These are phyloP conservation scores for Scheffersomyces cryptocercus DNA, from an alignment of 1,139 yeast genomes.

Conservation along the genomic window DNA sequence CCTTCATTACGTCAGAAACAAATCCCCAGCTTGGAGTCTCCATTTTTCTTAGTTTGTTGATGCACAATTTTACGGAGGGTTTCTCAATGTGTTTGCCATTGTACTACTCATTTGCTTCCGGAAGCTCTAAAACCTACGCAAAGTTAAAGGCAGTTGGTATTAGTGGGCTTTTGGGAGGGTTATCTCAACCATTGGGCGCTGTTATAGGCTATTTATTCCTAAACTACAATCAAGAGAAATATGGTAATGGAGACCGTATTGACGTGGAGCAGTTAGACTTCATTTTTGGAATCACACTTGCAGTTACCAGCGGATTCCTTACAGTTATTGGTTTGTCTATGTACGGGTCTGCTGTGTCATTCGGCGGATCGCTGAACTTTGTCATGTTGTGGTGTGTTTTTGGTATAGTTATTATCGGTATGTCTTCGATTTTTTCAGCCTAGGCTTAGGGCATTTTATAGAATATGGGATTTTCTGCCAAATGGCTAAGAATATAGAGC, in stretches of 20 bases:
- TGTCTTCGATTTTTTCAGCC: constrained; percentile 19
- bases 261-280: constrained; percentile 36
- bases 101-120: constrained; percentile 58
- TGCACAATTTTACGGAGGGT: constrained; percentile 95
- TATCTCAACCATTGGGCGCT: constrained; percentile 91
- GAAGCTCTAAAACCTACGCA: constrained; percentile 22
- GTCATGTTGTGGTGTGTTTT: constrained; percentile 54
- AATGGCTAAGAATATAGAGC: no score
- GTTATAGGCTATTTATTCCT: constrained; percentile 64
- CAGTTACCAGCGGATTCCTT: constrained; percentile 82
- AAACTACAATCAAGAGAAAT: constrained; percentile 33
- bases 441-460: no score
- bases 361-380: constrained; percentile 60
- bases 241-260: constrained; percentile 21
- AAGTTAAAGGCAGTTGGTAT: constrained; percentile 66
- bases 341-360: constrained; percentile 76
- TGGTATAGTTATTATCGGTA: constrained; percentile 46
- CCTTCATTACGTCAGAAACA: constrained; percentile 77
- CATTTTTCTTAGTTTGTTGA: constrained; percentile 78
- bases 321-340: constrained; percentile 79
- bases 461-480: no score
- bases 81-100: constrained; percentile 91
- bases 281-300: constrained; percentile 65
- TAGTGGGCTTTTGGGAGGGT: constrained; percentile 72
- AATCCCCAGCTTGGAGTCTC: constrained; percentile 73